Evolutionary conservation across 2,329 filamentous ascomycete species (phyloP).

Genomic region (Tolypocladium pustulatum): DNA sequence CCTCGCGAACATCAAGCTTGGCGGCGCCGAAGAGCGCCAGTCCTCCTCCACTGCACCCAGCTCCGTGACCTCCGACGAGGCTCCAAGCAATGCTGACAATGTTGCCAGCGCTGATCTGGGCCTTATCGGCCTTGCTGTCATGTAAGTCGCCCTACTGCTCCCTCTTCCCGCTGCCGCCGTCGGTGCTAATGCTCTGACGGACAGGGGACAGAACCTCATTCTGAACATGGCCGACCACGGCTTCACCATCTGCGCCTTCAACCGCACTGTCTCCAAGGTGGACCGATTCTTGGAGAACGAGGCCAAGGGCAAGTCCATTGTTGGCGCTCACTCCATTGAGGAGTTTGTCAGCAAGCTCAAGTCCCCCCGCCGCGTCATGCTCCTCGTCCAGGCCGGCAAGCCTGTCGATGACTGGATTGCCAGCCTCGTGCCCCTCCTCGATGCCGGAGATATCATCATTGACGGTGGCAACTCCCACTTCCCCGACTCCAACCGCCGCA

Average conservation of each 20-base stretch:
- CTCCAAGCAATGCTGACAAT: conserved; percentile 44
- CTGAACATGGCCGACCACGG: conserved; percentile 83
- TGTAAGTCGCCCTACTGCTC: conserved; percentile 40
- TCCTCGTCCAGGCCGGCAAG: conserved; percentile 97
- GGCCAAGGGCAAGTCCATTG: conserved; percentile 89
- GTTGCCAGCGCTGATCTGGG: conserved; percentile 70
- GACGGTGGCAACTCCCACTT: conserved; percentile 98
- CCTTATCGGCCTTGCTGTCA: conserved; percentile 87
- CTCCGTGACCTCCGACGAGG: conserved; percentile 11
- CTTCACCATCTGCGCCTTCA: conserved; percentile 96
- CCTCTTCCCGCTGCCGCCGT: conserved; percentile 7
- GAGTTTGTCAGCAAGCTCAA: conserved; percentile 97
- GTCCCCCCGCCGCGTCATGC: conserved; percentile 93
- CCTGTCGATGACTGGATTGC: conserved; percentile 99
- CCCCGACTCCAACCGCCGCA: conserved; percentile 97
- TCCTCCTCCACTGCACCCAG: conserved; percentile 16
- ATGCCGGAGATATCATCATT: conserved; percentile 94
- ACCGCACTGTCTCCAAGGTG: conserved; percentile 97
- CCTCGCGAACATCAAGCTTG: conserved; percentile 63
- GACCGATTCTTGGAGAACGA: conserved; percentile 87
- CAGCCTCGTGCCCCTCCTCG: conserved; percentile 73
- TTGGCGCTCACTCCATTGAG: conserved; percentile 86
- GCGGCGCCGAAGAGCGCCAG: conserved; percentile 40
- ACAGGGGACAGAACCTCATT: conserved; percentile 73
- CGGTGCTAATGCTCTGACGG: conserved; percentile 6